Evolutionary conservation across 345 rosid genomes (phyloP), one percentile per base, ranked within the genome.

Genomic region (Acer saccharum): DNA sequence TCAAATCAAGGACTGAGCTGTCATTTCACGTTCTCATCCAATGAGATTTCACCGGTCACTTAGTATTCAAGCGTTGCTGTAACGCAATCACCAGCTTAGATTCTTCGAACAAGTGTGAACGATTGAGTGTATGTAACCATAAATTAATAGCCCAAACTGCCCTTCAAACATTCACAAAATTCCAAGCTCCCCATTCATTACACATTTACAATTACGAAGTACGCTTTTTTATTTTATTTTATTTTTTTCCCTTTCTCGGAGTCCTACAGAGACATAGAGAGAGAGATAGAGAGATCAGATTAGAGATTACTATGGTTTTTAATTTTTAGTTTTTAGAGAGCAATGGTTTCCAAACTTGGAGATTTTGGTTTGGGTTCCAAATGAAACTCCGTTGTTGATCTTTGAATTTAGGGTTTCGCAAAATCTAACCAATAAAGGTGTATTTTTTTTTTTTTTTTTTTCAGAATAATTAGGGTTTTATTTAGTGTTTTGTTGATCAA

Each of bases 101-200:
- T 66, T 57, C 72, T 16, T 65, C 46, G 20, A 65, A 58, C 55
- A 65, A 43, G 10, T 43, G 10, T 8, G 46, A 64, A 32, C 35
- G 43, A 17, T 61, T 64, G 35, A 43, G 18, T 2, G 25, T 1
- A 25, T 60, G 64, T 20, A 60, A 60, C 64, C 13, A 11, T 6
- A n/a, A 66, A 10, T 23, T 1, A 23, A 43, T 57, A 76, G 20
- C 76, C 86, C 21, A 78, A 81, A 71, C 20, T 83, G 48, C 81
- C 89, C 89, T 82, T 39, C 8, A n/a, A 64, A 68, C 62, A 67
- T 78, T 73, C 63, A 21, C 64, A 68, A n/a, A 82, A 81, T 79
- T 52, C 78, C 84, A 74, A 65, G 27, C 68, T 25, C 57, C 48
- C 54, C 12, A 0, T 9, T 11, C 11, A 10, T 11, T 4, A 2